Percentiles rank a stretch among this genome's conserved stretches.
Conservation (phyloP, 352 stramenopile species). For the Globisporangium acanthophoron region DNA sequence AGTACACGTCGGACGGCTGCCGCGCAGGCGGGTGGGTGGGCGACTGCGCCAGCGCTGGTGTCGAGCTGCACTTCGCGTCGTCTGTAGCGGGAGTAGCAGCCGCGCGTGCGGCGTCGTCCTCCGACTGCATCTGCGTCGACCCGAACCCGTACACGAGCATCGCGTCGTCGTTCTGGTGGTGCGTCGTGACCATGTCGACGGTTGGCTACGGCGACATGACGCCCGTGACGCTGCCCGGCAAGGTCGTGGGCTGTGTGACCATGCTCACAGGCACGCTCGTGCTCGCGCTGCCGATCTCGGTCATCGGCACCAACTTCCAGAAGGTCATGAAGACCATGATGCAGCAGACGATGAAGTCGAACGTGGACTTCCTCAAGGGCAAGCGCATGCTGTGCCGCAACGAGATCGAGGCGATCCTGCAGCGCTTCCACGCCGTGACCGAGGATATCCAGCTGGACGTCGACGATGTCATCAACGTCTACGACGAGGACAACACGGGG, state of each 20-base stretch:
- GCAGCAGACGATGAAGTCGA: conserved; percentile 74
- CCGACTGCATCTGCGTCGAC: conserved; percentile 51
- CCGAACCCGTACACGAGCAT: conserved; percentile 84
- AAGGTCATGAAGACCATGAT: conserved; percentile 81
- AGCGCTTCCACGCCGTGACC: conserved; percentile 67
- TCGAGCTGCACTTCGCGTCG: conserved; percentile 5
- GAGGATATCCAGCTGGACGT: conserved; percentile 71
- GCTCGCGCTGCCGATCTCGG: conserved; percentile 84
- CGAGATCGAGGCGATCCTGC: conserved; percentile 67
- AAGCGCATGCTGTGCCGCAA: conserved; percentile 67
- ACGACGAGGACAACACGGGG: conserved; percentile 73
- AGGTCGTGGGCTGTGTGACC: conserved; percentile 62
- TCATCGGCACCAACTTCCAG: conserved; percentile 87
- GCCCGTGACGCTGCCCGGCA: conserved; percentile 64
- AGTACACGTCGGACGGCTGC: conserved; percentile 62
- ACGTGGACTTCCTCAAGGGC: conserved; percentile 69
- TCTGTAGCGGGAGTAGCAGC: conserved; percentile 26
- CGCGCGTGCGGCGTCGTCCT: conserved; percentile 7
- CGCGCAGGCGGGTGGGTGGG: conserved; percentile 53
- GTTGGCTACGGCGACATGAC: conserved; percentile 88
- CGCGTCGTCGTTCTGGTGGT: conserved; percentile 82
- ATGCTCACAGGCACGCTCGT: conserved; percentile 85
- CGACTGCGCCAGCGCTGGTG: conserved; percentile 18
- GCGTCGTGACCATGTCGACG: conserved; percentile 90
- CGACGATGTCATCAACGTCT: conserved; percentile 75